Evolutionary conservation across 2,329 filamentous ascomycete species (phyloP), one percentile per base, ranked within the genome.

Genomic region (Exophiala sp.): DNA sequence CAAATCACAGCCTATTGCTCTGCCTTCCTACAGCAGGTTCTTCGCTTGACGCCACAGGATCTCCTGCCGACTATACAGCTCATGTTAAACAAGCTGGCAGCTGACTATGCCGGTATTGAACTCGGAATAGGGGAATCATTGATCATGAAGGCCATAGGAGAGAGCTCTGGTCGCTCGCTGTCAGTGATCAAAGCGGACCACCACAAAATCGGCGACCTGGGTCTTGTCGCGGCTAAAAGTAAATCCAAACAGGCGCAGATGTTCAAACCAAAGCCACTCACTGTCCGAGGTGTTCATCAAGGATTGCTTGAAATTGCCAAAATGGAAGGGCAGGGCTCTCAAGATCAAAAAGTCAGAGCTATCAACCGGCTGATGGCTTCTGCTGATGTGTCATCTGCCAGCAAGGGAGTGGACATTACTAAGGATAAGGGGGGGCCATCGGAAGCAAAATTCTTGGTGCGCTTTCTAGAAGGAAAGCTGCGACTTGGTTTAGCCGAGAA

Each of bases 61-160:
- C 76, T 98, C 16, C 77, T 96, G 1, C 83, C 90, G 0, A 95
- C 88, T 0, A 83, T 97, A 19, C 76, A 95, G 56, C 80, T 98
- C 23, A 97, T 98, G 93, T 87, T 95, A 68, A 96, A 96, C 71
- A 97, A 97, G 67, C 80, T 98, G 21, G 93, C 93, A 2, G 91
- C 93, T 2, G 93, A 98, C 64, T 98, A 96, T 66, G 85, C 90
- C 37, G 93, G 93, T 16, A 90, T 98, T 56, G 93, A 98, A 69
- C 77, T 98, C 23, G 93, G 93, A n/a, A 98, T 98, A 61, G 93
- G 93, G 49, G 93, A 98, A 70, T 97, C 91, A 0, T 71, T 98
- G 22, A 96, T 98, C 62, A 97, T 97, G 90, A 98, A 97, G 68
- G 88, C 93, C 3, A 95, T 98, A 63, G 91, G 91, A 9, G 91